A percentile compares a stretch with the other conserved stretches of the same genome.
Evolutionary conservation across 257 asterid species (phyloP).

Genomic region (Petrea volubilis): DNA sequence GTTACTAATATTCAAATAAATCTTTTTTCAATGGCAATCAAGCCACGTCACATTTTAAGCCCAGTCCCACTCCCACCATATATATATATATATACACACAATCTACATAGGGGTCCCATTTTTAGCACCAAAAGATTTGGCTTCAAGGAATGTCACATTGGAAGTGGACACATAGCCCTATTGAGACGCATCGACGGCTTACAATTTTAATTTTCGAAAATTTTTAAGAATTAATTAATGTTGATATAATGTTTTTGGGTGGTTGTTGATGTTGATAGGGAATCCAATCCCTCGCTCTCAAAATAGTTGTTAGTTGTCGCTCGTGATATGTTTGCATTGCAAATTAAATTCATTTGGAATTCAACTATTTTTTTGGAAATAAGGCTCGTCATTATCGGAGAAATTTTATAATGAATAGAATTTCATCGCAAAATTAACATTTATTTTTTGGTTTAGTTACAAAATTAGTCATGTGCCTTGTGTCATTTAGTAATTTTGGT

Average conservation of each 20-base stretch:
- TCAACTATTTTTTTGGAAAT: no score
- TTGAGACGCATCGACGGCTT: constrained; percentile 27
- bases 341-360: no score
- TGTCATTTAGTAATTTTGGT: no score
- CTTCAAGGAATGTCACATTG: constrained; percentile 21
- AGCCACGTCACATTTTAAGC: constrained; percentile 26
- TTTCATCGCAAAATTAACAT: no score
- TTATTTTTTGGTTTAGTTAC: no score
- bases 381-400: no score
- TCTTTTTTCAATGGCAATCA: constrained; percentile 28
- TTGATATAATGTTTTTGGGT: not conserved
- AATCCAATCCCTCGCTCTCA: constrained; percentile 17
- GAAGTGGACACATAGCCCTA: constrained; percentile 30
- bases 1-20: not conserved
- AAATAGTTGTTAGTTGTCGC: no score
- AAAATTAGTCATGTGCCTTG: no score
- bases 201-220: not conserved
- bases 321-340: no score
- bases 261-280: constrained; percentile 22
- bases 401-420: no score
- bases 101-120: constrained; percentile 31
- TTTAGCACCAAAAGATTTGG: constrained; percentile 23
- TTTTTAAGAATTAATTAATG: not conserved
- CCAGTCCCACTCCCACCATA: constrained; percentile 31
- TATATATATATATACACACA: constrained; percentile 10